Percentiles rank a stretch among this genome's conserved stretches.
Conservation (phyloP, 495 filamentous ascomycete genomes). For the Lophiostoma macrostomum region DNA sequence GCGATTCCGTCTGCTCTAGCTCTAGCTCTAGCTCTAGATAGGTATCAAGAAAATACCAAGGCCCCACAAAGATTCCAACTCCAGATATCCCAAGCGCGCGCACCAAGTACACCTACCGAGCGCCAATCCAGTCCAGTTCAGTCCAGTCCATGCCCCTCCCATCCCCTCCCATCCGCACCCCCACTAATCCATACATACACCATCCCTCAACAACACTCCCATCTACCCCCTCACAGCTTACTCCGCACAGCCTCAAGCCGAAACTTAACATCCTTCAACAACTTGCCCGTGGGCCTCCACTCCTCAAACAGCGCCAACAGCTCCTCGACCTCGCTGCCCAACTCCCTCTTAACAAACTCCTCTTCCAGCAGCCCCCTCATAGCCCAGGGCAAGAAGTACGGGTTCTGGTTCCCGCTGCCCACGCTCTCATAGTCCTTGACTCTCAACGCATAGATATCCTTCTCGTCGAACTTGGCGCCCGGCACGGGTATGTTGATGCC, state of each 20-base stretch:
- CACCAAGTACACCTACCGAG: no score
- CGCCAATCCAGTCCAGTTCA: no score
- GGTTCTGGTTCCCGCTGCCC: constrained; percentile 54
- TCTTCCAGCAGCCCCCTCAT: constrained; percentile 92
- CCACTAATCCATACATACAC: neutral
- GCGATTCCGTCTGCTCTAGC: no score
- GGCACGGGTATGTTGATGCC: constrained; percentile 5
- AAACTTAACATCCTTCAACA: constrained; percentile 93
- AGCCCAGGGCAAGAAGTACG: constrained; percentile 89
- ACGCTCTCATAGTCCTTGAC: constrained; percentile 32
- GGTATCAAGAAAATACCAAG: neutral
- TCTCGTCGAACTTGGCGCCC: constrained; percentile 40
- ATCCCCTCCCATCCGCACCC: neutral
- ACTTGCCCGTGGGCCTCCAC: constrained; percentile 87
- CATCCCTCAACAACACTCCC: neutral
- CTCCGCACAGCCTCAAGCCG: constrained; percentile 87
- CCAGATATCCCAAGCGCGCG: no score
- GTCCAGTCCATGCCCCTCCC: no score
- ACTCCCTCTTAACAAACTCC: constrained; percentile 77
- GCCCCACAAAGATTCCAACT: no score
- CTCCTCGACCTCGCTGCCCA: constrained; percentile 71
- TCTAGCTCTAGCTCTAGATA: no score
- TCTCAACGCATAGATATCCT: constrained; percentile 30
- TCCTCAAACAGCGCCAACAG: constrained; percentile 85
- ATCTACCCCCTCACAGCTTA: constrained; percentile 54